Evolutionary conservation across 208 protist genomes (phyloP), one percentile per base, ranked within the genome.

Genomic region (Acanthamoeba lenticulata): DNA sequence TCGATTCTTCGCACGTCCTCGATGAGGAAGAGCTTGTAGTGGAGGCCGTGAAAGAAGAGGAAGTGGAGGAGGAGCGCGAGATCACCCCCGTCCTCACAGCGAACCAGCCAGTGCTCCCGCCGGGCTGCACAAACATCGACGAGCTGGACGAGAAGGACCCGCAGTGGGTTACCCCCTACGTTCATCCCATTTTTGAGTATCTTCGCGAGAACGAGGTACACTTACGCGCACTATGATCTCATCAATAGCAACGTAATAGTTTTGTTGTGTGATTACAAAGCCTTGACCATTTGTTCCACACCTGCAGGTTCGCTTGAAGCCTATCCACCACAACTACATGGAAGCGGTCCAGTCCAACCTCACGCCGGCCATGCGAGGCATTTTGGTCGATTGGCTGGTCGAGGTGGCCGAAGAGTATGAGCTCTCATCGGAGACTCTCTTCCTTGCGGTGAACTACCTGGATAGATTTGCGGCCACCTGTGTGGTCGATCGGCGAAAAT

Each of bases 331-430:
- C 21, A 49, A 94, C 65, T 94, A 94, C 69, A 77, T 94, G 67
- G 67, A 49, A 27, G 34, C 38, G 27, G 90, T 94, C 42, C 90
- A 94, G 32, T n/a, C 17, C 29, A 92, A 97, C 38, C 29, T 97
- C 34, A 97, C 72, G 1, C 74, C 81, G 7, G 5, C 38, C 24
- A 97, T 97, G 96, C 83, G 96, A 47, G 32, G 81, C 27, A 65
- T 97, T n/a, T 7, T 98, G 2, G 65, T 97, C 0, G 96, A 98
- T 77, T 97, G 96, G 97, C 32, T 97, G 11, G 94, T 95, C 4
- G 96, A 97, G 44, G 81, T 98, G 13, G 92, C 55, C 4, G 34
- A 90, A 19, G 94, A 98, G 27, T 96, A 94, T 24, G 72, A 94
- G 19, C 88, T 92, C 29, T 67, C 88, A 0, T 92, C 88, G 42